Base-by-base conservation (phyloP, 1,284 basidiomycete species). In the Hemileia vastatrix region DNA sequence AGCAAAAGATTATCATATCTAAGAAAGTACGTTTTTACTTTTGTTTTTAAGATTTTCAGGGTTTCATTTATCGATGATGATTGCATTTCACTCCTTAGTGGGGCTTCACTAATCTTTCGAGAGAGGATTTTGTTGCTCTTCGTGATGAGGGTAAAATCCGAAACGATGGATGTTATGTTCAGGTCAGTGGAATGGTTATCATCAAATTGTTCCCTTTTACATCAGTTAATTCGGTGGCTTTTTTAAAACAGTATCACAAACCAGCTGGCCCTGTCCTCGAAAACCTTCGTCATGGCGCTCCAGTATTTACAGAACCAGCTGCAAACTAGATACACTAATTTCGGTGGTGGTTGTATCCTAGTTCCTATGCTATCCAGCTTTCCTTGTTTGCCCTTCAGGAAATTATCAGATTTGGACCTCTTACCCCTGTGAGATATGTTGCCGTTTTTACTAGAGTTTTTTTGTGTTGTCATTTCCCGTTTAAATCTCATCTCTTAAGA, bases 1-100 rank as follows among this genome's bases (percentile, higher is more conserved):
- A 60, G 49, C 58, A 60, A 31, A 60, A 60, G 58, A 60, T 60
- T 40, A 60, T 60, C 18, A 51, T 60, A 18, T 60, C 58, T n/a
- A 60, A 60, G 50, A 60, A 60, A 51, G 58, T 60, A 18, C 23
- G 48, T 36, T 36, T 52, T 49, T 60, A 18, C 23, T 31, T 36
- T 36, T 52, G 23, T 2, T 15, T 45, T 43, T 1, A 5, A 21
- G 2, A 18, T 51, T 18, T 2, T 31, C 18, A n/a, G n/a, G n/a
- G 44, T 1, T 19, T 11, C 31, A 24, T 11, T n/a, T 33, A 11
- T 54, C 24, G 21, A 18, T 27, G 11, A 27, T 44, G 11, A 53
- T 40, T 6, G 4, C 4, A n/a, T 18, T 21, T 32, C 40, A 53
- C 40, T 31, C 32, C n/a, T 11, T 33, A 56, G 60, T 56, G 60